phyloP scores from a whole-genome alignment of 495 filamentous ascomycete species.

The Copromyces sp. region DNA sequence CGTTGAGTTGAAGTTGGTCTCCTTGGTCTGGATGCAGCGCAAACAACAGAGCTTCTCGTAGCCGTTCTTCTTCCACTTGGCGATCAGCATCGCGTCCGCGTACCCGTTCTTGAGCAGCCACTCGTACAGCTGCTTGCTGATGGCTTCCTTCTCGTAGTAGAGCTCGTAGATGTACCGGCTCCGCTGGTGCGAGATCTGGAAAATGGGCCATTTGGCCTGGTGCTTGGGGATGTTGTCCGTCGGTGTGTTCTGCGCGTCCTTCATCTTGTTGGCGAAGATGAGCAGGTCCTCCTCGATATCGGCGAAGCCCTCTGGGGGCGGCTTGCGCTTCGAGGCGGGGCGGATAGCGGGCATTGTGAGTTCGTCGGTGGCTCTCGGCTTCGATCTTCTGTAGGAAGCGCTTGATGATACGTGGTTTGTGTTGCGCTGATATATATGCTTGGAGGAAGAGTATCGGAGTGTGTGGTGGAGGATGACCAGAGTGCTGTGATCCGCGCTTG shows the following conservation, averaged over 20 bases:
- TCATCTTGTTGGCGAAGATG: slow-evolving; percentile 97
- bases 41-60: slow-evolving; percentile 98
- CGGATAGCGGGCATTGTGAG: slow-evolving; percentile 74
- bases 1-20: slow-evolving; percentile 96
- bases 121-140: slow-evolving; percentile 82
- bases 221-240: slow-evolving; percentile 51
- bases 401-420: neutral
- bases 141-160: slow-evolving; percentile 96
- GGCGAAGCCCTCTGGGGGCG: slow-evolving; percentile 89
- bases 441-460: neutral
- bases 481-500: neutral
- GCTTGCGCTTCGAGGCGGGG: slow-evolving; percentile 66
- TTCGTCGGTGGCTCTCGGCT: slow-evolving; percentile 13
- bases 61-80: slow-evolving; percentile 99
- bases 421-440: neutral
- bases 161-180: slow-evolving; percentile 90
- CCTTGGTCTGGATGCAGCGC: slow-evolving; percentile 95
- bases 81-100: slow-evolving; percentile 87
- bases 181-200: slow-evolving; percentile 95
- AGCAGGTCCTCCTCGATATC: slow-evolving; percentile 95
- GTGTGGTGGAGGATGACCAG: neutral
- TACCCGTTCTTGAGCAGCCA: slow-evolving; percentile 96
- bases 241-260: slow-evolving; percentile 78
- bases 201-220: slow-evolving; percentile 91
- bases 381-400: neutral